Base-by-base conservation (phyloP, 345 rosid species). In the Boechera stricta region DNA sequence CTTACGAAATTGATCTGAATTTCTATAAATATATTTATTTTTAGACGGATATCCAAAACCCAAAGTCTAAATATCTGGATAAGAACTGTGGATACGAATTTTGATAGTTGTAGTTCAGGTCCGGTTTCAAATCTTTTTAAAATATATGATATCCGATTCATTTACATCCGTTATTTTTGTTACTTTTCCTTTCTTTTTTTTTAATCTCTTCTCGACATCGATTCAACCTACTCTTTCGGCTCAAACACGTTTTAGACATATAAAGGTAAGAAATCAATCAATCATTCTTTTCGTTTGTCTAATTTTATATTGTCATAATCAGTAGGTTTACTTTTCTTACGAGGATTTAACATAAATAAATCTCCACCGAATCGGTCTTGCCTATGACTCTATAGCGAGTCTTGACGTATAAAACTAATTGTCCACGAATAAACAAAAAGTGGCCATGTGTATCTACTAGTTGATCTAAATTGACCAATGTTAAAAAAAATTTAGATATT, bases 391-490 rank as follows among this genome's bases (percentile, higher is more conserved):
- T 10, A 44, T 6, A 13, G 1, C 28, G 2, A 56, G 36, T 71
- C 47, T 55, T 77, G 35, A 57, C 67, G 67, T 64, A 56, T 13
- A 64, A 16, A 64, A 45, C 10, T 26, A 70, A 55, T 53, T 36
- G 67, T 77, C 60, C 28, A 64, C 42, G 76, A 71, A 65, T 36
- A 64, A 36, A 56, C 67, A 56, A 64, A 65, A 71, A 77, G 81
- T 49, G 15, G 32, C 11, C 62, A 66, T 56, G 47, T 65, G 68
- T 57, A 72, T 72, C 39, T 56, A 71, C 67, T 71, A 26, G 58
- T 77, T 77, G 47, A 49, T 35, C 36, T n/a, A 58, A 64, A 12
- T 71, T 64, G 81, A 69, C 81, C 31, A 57, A 41, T 58, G 29
- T 24, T 57, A 58, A 42, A 18, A 65, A 12, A 33, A 31, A 24